Base-by-base conservation (phyloP, 1,284 basidiomycete species). In the Microbotryum silenes-acaulis region DNA sequence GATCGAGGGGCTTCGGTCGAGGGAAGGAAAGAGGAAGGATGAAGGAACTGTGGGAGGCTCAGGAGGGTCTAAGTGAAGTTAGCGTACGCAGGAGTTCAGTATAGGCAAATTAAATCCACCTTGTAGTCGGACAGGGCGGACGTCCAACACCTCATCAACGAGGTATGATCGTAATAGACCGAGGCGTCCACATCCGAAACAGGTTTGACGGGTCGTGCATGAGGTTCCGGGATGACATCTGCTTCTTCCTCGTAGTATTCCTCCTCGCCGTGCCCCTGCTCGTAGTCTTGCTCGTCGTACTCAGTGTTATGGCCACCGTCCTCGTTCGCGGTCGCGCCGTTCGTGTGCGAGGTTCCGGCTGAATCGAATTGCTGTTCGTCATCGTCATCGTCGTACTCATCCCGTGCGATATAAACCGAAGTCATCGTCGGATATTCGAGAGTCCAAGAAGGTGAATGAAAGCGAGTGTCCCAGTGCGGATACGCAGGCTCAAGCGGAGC, bases 111-210 rank as follows among this genome's bases (percentile, higher is more conserved):
- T 9, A 31, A 29, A 23, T 64, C n/a, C 44, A 66, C 66, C 54
- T 68, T 68, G 54, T 60, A 56, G n/a, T 68, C 66, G 10, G 20
- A 6, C 20, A 68, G 51, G 4, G 66, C 66, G 23, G 60, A 52
- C 44, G 57, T 56, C 66, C 66, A 68, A 25, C 64, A 63, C 31
- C 62, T 60, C n/a, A 63, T 57, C 31, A 68, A 47, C 7, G 61
- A 61, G n/a, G 58, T 51, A 12, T 65, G 61, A 44, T 68, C 66
- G 42, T 42, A 48, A 56, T 62, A 68, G 10, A 50, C 57, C 33
- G 42, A 42, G 20, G 51, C 55, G 4, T 48, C 45, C 5, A 68
- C 48, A 47, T 65, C 64, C 12, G 61, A 59, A 3, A 56, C 45
- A 3, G 44, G 21, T 6, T 20, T 21, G 46, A 48, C 29, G 18